A percentile compares a stretch with the other conserved stretches of the same genome.
Conservation (phyloP, 2,329 filamentous ascomycete genomes). For the Tolypocladium cylindrosporum region DNA sequence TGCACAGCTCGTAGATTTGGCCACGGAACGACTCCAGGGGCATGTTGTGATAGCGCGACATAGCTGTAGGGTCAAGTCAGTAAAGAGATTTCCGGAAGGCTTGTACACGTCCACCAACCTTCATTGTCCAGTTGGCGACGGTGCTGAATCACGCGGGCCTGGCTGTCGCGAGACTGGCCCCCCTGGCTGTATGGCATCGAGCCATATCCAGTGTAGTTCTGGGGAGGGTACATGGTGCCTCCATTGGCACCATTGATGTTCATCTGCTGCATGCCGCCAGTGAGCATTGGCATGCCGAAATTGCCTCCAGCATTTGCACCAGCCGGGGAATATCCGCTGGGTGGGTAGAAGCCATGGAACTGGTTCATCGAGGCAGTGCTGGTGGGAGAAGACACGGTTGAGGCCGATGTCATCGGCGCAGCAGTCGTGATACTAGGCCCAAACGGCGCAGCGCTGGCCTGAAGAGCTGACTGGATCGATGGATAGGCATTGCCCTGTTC, state of each 20-base stretch:
- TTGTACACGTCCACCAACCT: constrained; percentile 32
- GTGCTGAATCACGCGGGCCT: constrained; percentile 65
- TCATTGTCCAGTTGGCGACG: constrained; percentile 67
- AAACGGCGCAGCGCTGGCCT: constrained; percentile 72
- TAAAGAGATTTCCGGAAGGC: background rate
- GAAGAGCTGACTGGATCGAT: constrained; percentile 61
- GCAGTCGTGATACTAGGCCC: constrained; percentile 43
- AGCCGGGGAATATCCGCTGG: constrained; percentile 18
- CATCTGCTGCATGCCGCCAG: constrained; percentile 60
- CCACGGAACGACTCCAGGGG: constrained; percentile 71
- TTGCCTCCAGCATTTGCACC: constrained; percentile 9
- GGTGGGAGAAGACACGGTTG: constrained; percentile 13
- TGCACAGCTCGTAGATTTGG: constrained; percentile 84
- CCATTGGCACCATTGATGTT: constrained; percentile 36
- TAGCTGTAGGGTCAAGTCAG: constrained; percentile 35
- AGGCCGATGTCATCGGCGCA: constrained; percentile 14
- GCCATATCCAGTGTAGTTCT: constrained; percentile 49
- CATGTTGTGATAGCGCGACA: constrained; percentile 75
- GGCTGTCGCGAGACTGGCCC: constrained; percentile 58
- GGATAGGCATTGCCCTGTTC: constrained; percentile 41
- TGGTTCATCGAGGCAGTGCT: constrained; percentile 13
- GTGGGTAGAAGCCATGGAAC: constrained; percentile 22
- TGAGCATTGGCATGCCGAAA: constrained; percentile 39
- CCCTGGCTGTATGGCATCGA: constrained; percentile 38
- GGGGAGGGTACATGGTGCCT: constrained; percentile 39